phyloP scores from a whole-genome alignment of 169 alveolate genomes.

The Plasmodium billcollinsi region DNA sequence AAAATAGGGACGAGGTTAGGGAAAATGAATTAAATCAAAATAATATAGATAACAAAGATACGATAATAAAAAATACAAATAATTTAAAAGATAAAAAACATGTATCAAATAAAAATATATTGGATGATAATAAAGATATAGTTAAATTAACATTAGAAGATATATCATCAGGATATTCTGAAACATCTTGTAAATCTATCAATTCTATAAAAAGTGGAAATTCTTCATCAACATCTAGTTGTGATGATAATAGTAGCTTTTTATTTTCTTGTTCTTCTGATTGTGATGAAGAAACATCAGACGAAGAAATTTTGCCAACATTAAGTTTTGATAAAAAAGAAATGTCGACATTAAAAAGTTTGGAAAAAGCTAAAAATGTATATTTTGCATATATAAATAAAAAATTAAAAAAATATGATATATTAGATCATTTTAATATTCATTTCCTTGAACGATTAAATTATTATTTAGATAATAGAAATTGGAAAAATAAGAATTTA shows the following conservation, averaged over 20 bases:
- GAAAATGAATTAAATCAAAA: too few relatives aligned
- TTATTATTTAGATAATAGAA: neutral
- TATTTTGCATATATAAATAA: conserved; percentile 33
- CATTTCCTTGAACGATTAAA: conserved; percentile 14
- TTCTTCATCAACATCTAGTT: neutral
- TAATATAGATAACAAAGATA: neutral
- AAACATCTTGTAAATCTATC: neutral
- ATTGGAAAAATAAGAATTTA: neutral
- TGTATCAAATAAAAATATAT: neutral
- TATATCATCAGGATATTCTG: neutral
- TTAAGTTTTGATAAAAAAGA: conserved; percentile 11
- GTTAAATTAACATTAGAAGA: neutral
- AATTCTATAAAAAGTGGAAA: neutral
- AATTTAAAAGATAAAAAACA: neutral
- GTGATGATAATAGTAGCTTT: conserved; percentile 16
- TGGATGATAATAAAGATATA: neutral
- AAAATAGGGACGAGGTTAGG: too few relatives aligned
- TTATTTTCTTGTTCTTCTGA: conserved; percentile 29
- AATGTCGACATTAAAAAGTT: conserved; percentile 3
- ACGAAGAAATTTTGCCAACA: conserved; percentile 7
- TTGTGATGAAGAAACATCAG: conserved; percentile 13
- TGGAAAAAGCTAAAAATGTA: conserved; percentile 42
- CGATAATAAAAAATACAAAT: conserved; percentile 6
- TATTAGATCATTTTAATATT: conserved; percentile 16
- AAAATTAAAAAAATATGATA: conserved; percentile 1